Percentiles rank a stretch among this genome's conserved stretches.
These are phyloP conservation scores for Ganoderma meredithae DNA, from an alignment of 1,284 basidiomycete genomes.

Conservation along the genomic window DNA sequence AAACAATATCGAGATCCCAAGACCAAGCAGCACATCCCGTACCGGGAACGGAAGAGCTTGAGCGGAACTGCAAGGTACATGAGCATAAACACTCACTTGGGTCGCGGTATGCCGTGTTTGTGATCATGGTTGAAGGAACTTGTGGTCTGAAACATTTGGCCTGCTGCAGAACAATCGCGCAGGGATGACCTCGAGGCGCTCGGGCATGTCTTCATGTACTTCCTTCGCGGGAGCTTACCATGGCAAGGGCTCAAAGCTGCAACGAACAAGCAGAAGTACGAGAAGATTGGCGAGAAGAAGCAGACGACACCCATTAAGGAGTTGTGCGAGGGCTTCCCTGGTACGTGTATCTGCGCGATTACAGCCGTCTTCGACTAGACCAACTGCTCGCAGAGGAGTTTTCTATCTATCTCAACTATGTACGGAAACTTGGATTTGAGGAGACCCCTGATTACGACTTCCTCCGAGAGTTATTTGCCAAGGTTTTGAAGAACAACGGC, in stretches of 20 bases:
- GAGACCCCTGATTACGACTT: conserved; percentile 98
- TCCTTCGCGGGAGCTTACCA: conserved; percentile 89
- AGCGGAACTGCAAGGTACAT: conserved; percentile 95
- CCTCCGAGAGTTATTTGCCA: conserved; percentile 89
- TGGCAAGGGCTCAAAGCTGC: conserved; percentile 98
- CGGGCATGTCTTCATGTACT: conserved; percentile 99
- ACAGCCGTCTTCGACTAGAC: conserved; percentile 9
- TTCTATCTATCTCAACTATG: conserved; percentile 88
- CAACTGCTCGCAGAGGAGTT: conserved; percentile 73
- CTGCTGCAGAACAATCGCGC: conserved; percentile 83
- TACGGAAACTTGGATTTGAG: conserved; percentile 89
- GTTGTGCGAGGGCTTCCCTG: conserved; percentile 91
- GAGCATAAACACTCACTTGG: conserved; percentile 97
- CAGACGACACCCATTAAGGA: conserved; percentile 96
- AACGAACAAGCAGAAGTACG: conserved; percentile 98
- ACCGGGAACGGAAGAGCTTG: conserved; percentile 93
- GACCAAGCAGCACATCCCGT: conserved; percentile 97
- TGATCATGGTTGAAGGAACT: background rate
- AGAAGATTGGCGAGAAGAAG: conserved; percentile 99
- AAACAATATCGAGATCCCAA: conserved; percentile 98
- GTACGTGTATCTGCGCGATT: conserved; percentile 50
- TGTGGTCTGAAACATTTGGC: conserved; percentile 15
- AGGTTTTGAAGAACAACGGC: conserved; percentile 89
- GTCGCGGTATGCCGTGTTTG: conserved; percentile 67
- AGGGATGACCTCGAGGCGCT: conserved; percentile 95